Conservation (phyloP, 495 filamentous ascomycete genomes). For the Trichoderma asperelloides region DNA sequence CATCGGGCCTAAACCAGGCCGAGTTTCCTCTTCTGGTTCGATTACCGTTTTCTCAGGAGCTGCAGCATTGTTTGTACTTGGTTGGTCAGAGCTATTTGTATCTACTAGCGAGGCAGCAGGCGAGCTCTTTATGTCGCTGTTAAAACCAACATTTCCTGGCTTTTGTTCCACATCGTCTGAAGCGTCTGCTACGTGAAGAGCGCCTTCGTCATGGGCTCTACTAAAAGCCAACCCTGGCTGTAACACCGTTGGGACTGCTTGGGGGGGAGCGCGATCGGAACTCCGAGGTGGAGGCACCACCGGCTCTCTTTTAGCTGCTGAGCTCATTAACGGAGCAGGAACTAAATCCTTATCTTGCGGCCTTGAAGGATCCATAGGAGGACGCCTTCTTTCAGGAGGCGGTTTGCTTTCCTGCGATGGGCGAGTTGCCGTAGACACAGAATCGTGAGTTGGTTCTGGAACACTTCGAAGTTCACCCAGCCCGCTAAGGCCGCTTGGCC, state of each 20-base stretch:
- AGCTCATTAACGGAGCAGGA: conserved; percentile 46
- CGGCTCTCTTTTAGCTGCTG: conserved; percentile 35
- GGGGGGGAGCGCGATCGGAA: conserved; percentile 32
- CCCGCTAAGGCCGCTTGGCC: conserved; percentile 24
- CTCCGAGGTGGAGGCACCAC: conserved; percentile 34
- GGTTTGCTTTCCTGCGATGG: conserved; percentile 13
- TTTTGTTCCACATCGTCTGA: not conserved
- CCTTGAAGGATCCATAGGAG: conserved; percentile 43
- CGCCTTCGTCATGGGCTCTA: not conserved
- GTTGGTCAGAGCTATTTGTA: not conserved
- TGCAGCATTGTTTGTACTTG: not conserved
- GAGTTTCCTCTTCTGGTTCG: conserved; percentile 35
- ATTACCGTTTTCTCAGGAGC: not conserved
- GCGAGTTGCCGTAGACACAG: not conserved
- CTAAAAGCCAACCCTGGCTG: not conserved
- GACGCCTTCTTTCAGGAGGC: conserved; percentile 42
- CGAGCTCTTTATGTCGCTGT: not conserved
- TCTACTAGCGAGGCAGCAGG: not conserved
- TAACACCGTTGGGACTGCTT: conserved; percentile 22
- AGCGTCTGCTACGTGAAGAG: not conserved
- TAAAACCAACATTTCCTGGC: not conserved
- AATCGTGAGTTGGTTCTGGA: not conserved
- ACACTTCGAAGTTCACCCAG: conserved; percentile 27
- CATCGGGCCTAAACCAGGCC: conserved; percentile 85
- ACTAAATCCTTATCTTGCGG: conserved; percentile 39